Conservation (phyloP, 345 rosid genomes). For the Diplotaxis tenuifolia region DNA sequence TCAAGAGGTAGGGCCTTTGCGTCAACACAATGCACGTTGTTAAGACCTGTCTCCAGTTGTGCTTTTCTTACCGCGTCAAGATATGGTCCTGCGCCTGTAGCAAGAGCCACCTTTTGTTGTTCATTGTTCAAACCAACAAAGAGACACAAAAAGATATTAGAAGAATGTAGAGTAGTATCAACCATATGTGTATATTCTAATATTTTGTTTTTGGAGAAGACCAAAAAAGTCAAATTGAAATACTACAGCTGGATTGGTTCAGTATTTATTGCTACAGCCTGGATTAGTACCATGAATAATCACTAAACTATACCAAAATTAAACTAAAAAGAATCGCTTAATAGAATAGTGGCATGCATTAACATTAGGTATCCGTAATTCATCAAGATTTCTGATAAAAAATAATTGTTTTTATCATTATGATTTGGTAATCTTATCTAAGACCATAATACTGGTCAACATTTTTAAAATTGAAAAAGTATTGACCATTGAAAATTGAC, state of each 20-base stretch:
- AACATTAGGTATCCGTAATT: not conserved
- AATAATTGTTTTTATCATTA: not conserved
- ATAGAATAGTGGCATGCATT: not conserved
- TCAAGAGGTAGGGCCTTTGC: conserved; percentile 70
- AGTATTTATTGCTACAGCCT: conserved; percentile 18
- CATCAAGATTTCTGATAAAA: not conserved
- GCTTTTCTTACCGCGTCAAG: conserved; percentile 59
- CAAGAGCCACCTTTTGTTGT: conserved; percentile 62
- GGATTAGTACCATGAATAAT: conserved; percentile 11
- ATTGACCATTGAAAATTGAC: too few relatives aligned
- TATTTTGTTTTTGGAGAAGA: not conserved
- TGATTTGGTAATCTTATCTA: too few relatives aligned
- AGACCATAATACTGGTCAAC: too few relatives aligned
- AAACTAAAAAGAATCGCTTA: not conserved
- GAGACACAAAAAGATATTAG: not conserved
- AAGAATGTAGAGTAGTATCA: not conserved
- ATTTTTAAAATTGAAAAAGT: too few relatives aligned
- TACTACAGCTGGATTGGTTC: conserved; percentile 9
- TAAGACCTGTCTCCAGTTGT: conserved; percentile 46
- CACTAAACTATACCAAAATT: not conserved
- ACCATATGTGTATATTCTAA: not conserved
- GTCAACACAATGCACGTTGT: conserved; percentile 61
- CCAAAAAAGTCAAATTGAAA: not conserved
- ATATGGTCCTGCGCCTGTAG: conserved; percentile 58
- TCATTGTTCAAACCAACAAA: conserved; percentile 17